phyloP scores from a whole-genome alignment of 1,284 basidiomycete genomes.

The Garcileccinum viscosum region DNA sequence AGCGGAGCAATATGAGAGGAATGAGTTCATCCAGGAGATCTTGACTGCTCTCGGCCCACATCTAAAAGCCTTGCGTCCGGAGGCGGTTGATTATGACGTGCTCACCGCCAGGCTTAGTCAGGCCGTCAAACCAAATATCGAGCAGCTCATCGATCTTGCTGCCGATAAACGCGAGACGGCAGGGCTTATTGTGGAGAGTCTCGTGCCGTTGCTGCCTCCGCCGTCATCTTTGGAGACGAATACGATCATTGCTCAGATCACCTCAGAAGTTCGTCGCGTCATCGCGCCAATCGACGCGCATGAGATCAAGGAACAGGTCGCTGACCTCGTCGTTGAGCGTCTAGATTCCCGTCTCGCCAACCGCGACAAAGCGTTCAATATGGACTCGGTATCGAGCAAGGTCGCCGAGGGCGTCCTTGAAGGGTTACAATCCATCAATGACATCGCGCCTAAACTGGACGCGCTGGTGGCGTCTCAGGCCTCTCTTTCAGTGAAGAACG shows the following conservation, averaged over 20 bases:
- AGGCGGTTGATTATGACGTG: conserved; percentile 76
- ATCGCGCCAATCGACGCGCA: conserved; percentile 80
- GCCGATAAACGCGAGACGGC: conserved; percentile 87
- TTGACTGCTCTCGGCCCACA: conserved; percentile 65
- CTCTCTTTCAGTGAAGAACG: conserved; percentile 46
- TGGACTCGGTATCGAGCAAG: conserved; percentile 62
- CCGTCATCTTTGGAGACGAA: conserved; percentile 58
- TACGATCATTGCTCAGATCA: conserved; percentile 61
- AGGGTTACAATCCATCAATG: conserved; percentile 54
- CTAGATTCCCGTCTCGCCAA: conserved; percentile 79
- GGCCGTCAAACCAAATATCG: conserved; percentile 85
- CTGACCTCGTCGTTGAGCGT: conserved; percentile 82
- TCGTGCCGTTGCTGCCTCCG: conserved; percentile 67
- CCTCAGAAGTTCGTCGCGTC: conserved; percentile 68
- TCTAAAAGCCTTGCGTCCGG: conserved; percentile 61
- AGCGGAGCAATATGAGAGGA: conserved; percentile 52
- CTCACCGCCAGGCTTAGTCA: conserved; percentile 76
- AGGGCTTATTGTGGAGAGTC: conserved; percentile 74
- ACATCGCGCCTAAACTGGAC: conserved; percentile 45
- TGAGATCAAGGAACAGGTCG: conserved; percentile 84
- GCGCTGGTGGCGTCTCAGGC: conserved; percentile 51
- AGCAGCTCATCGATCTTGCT: conserved; percentile 83
- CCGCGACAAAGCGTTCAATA: conserved; percentile 71
- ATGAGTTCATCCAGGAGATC: conserved; percentile 64
- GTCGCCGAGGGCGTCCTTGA: conserved; percentile 59